phyloP scores from a whole-genome alignment of 305 asterid species.

The Rubia tinctorum region DNA sequence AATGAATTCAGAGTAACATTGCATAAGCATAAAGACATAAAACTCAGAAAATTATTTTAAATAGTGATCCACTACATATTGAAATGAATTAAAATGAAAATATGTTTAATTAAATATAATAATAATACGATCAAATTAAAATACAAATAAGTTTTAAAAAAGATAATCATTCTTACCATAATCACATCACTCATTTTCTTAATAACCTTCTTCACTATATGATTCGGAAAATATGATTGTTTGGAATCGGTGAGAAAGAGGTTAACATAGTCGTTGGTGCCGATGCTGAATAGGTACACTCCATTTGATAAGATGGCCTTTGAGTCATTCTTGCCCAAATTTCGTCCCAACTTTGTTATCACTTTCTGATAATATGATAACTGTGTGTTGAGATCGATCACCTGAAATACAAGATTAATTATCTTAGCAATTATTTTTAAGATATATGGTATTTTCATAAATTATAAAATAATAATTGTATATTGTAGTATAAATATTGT shows the following conservation, averaged over 20 bases:
- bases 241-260: conserved; percentile 42
- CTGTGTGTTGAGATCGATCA: conserved; percentile 49
- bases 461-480: too few relatives aligned
- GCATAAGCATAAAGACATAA: too few relatives aligned
- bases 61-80: too few relatives aligned
- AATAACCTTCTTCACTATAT: conserved; percentile 38
- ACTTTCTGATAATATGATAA: conserved; percentile 38
- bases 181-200: conserved; percentile 37
- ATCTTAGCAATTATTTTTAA: too few relatives aligned
- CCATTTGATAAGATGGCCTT: conserved; percentile 32
- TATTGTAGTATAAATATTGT: too few relatives aligned
- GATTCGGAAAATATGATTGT: conserved; percentile 6
- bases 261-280: conserved; percentile 50
- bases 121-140: too few relatives aligned
- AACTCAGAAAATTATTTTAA: too few relatives aligned
- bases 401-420: conserved; percentile 29
- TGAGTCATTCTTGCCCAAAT: conserved; percentile 26
- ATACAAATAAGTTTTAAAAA: too few relatives aligned
- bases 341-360: conserved; percentile 22
- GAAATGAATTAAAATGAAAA: too few relatives aligned
- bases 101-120: too few relatives aligned
- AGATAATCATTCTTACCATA: conserved; percentile 29
- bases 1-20: too few relatives aligned
- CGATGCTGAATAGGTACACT: conserved; percentile 50
- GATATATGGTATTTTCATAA: too few relatives aligned